A percentile compares a stretch with the other conserved stretches of the same genome.
Conservation (phyloP, 1,284 basidiomycete species). For the Heterobasidion occidentale region DNA sequence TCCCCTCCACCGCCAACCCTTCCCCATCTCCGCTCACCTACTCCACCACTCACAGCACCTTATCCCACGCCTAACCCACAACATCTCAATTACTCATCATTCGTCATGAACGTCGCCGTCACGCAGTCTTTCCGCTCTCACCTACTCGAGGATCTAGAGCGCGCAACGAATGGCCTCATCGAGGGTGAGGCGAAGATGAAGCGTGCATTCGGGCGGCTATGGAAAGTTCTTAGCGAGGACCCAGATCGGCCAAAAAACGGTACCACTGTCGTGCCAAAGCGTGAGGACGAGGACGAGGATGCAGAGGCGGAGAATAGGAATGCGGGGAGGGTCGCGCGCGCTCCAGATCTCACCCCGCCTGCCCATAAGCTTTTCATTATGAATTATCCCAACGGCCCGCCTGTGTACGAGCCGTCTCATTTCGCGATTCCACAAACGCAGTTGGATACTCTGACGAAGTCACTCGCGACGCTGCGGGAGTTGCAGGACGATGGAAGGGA, state of each 20-base stretch:
- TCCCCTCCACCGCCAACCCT: conserved; percentile 28
- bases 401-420: conserved; percentile 48
- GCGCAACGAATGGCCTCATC: conserved; percentile 70
- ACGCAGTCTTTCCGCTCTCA: conserved; percentile 74
- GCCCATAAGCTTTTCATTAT: conserved; percentile 62
- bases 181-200: conserved; percentile 69
- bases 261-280: conserved; percentile 50
- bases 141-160: conserved; percentile 68
- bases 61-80: conserved; percentile 58
- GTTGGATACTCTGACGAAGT: conserved; percentile 62
- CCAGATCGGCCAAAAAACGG: conserved; percentile 23
- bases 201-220: conserved; percentile 65
- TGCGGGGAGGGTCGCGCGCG: conserved; percentile 43
- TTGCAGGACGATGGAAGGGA: conserved; percentile 76
- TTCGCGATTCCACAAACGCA: conserved; percentile 58
- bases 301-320: conserved; percentile 47
- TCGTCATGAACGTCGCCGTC: conserved; percentile 76
- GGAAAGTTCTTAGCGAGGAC: conserved; percentile 72
- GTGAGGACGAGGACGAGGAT: conserved; percentile 53
- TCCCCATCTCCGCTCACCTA: conserved; percentile 36
- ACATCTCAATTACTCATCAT: conserved; percentile 71
- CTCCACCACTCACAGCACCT: conserved; percentile 45
- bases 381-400: conserved; percentile 32
- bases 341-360: conserved; percentile 56
- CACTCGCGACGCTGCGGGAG: conserved; percentile 60